phyloP scores from a whole-genome alignment of 257 asterid genomes.

The Przewalskia tangutica region DNA sequence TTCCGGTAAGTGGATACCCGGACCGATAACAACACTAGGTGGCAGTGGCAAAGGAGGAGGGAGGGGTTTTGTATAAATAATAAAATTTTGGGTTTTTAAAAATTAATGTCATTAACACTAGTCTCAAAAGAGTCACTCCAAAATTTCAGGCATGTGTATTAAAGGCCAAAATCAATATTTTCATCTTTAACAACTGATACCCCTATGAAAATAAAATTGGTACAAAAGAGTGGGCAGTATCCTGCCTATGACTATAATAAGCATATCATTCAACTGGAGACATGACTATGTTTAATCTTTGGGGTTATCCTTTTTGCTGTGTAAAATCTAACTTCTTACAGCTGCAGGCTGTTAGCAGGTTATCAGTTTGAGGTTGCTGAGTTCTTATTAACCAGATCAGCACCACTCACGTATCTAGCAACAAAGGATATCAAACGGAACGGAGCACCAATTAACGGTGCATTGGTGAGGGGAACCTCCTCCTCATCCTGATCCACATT shows the following conservation, averaged over 20 bases:
- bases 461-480: slow-evolving; percentile 45
- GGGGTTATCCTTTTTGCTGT: neutral
- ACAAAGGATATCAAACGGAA: slow-evolving; percentile 86
- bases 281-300: neutral
- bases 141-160: neutral
- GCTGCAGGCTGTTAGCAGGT: neutral
- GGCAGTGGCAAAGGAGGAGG: too few species aligned
- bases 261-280: neutral
- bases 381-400: slow-evolving; percentile 65
- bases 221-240: neutral
- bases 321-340: neutral
- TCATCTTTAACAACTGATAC: neutral
- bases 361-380: slow-evolving; percentile 12
- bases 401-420: slow-evolving; percentile 95
- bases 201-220: neutral
- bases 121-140: too few species aligned
- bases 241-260: neutral
- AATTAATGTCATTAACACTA: too few species aligned
- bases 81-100: too few species aligned
- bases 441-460: slow-evolving; percentile 94
- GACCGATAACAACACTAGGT: too few species aligned
- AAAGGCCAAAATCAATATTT: neutral
- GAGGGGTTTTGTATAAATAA: too few species aligned
- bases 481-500: slow-evolving; percentile 23
- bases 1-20: too few species aligned